Evolutionary conservation across 345 rosid genomes (phyloP), one percentile per base, ranked within the genome.

Genomic region (Eucalyptus pauciflora): DNA sequence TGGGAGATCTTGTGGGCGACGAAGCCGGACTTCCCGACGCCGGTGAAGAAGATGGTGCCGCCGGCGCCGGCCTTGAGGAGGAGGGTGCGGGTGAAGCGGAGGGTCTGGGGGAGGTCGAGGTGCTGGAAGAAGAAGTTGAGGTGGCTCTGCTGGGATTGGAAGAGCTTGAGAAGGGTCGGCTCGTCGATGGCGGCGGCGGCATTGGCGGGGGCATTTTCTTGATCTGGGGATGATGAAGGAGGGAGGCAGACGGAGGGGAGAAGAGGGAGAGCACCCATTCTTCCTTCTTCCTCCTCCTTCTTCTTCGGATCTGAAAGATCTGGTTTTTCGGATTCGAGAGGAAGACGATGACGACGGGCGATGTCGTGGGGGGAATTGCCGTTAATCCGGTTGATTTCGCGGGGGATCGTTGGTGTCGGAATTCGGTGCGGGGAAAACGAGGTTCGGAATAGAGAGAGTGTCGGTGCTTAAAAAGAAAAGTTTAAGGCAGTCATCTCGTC

Each of bases 21-120:
- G 94, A 98, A 96, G 51, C 98, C 99, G 48, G 98, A 97, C 90
- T 98, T 98, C 2, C 99, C 99, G 90, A 98, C 98, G 43, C 99
- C 99, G 87, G 99, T 90, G 95, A 98, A 96, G 94, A 97, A 95
- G 86, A 97, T 91, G 58, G 97, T 94, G 54, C 99, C 99, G 58
- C 89, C 25, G 81, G 92, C 89, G 86, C 92, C 87, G 86, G 69
- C 43, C 45, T 20, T 76, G 85, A 58, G 76, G 46, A 96, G 96
- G 91, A 97, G 99, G 33, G 93, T 89, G 45, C 93, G 94, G 64
- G 98, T 89, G 98, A 98, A 98, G 87, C 94, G 81, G 4, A 95
- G 92, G 91, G 99, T 91, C 50, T 94, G 97, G 31, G 98, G 89
- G 91, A 96, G 93, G 86, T 95, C 94, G 76, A 97, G 99, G 91